Base-by-base conservation (phyloP, 2,329 filamentous ascomycete species). In the Exophiala sp. region DNA sequence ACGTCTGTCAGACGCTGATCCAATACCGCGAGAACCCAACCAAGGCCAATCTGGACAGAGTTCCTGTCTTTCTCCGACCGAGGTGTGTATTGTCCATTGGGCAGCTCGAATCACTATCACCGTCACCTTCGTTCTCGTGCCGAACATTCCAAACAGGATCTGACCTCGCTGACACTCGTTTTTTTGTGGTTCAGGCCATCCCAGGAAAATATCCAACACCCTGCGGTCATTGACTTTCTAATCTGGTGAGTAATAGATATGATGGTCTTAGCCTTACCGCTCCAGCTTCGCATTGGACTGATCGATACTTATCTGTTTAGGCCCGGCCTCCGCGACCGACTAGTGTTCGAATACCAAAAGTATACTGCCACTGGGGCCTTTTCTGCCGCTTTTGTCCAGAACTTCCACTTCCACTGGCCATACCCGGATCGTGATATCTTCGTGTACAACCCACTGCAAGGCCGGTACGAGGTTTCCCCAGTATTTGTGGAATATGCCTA, bases 401-500 rank as follows among this genome's bases (percentile, higher is more conserved):
- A 58, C 44, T 58, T 57, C 49, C 52, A 59, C 37, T 59, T 59
- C 55, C 35, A 58, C 56, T 59, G 57, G 57, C 57, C 57, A 6
- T 58, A 46, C 27, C 43, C 55, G 3, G 57, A 58, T 34, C 45
- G 52, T 10, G 52, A 58, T 16, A 57, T 58, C 24, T 58, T 53
- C 29, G 45, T 49, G 3, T 56, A 47, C 29, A 52, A 58, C 29
- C 52, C 48, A 14, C 16, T 43, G 11, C 46, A 35, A 10, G 48
- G 47, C 22, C 41, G 45, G 11, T 57, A 52, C 35, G 53, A 56
- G 14, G 44, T 59, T 13, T 58, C 50, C 21, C 54, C 48, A 38
- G 43, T 55, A 4, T 59, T 58, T 29, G 46, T 53, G n/a, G 53
- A 56, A n/a, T 52, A 52, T 27, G 50, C 46, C 2, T 57, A 56